Evolutionary conservation across 208 protist genomes (phyloP), one percentile per base, ranked within the genome.

Genomic region (Endotrypanum monterogeii): DNA sequence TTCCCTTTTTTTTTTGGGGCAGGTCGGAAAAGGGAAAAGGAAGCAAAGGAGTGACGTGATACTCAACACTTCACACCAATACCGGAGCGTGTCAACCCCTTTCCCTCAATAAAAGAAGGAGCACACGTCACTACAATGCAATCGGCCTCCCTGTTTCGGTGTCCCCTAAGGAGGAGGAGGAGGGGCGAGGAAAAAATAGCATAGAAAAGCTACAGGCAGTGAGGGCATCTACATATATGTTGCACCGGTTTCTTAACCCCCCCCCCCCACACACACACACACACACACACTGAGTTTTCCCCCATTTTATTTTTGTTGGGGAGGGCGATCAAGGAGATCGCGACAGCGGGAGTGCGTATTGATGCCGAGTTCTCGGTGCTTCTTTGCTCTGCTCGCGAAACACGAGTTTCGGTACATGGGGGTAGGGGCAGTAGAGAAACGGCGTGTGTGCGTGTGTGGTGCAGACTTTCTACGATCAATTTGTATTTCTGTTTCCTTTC

Each of bases 321-420:
- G 1, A 44, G 8, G 60, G 11, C 20, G 60, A 18, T 65, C 23
- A 8, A 9, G 8, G 25, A 32, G 23, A 28, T 39, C n/a, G 60
- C 60, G 18, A 65, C 16, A n/a, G 60, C 18, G 60, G 37, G 37
- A 30, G 18, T 6, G 32, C 20, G 37, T 7, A 20, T 46, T 48
- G 60, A 65, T 48, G 20, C 60, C 60, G 60, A 65, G n/a, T 39
- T 65, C 60, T 65, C 37, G 11, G 6, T 65, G 20, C 37, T 65
- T 30, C 37, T 48, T 37, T 44, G 60, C 44, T 20, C 37, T 30
- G 5, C 35, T 30, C 46, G 60, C 60, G 11, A 48, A 39, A 51
- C 62, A 35, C 44, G 54, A 23, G 16, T 41, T 32, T 46, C 32
- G 3, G 63, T 46, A 56, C 41, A 55, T 50, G 41, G 2, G 2